Evolutionary conservation across 2,329 filamentous ascomycete genomes (phyloP).

Genomic region (Ascochyta koolunga): DNA sequence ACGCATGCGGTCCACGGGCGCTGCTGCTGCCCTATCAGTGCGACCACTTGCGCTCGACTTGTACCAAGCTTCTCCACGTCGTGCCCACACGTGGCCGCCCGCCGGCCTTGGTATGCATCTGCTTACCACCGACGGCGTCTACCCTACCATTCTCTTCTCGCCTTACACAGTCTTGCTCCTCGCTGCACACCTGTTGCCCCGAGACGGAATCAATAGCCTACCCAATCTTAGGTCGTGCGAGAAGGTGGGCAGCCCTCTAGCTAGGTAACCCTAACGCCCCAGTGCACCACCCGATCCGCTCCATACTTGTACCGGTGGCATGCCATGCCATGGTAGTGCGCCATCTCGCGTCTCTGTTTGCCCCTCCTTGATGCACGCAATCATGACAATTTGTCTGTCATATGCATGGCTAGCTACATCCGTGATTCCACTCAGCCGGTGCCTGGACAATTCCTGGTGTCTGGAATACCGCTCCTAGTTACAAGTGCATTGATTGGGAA

Average conservation of each 20-base stretch:
- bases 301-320: constrained; percentile 1
- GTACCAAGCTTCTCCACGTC: background rate
- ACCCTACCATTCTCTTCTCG: background rate
- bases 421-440: constrained; percentile 8
- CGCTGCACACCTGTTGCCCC: no score
- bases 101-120: constrained; percentile 11
- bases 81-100: constrained; percentile 9
- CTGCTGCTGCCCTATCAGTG: background rate
- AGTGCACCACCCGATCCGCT: constrained; percentile 4
- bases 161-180: constrained; percentile 11
- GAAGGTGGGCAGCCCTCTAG: no score
- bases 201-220: constrained; percentile 8
- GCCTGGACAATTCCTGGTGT: constrained; percentile 2
- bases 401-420: background rate
- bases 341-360: constrained; percentile 2
- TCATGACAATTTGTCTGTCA: background rate
- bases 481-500: background rate
- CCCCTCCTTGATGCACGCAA: background rate
- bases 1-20: background rate
- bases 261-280: no score
- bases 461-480: no score
- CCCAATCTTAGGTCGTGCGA: no score
- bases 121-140: constrained; percentile 11
- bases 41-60: no score
- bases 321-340: background rate